Conservation (phyloP, 148 eudicot genomes). For the Chenopodium berlandieri region DNA sequence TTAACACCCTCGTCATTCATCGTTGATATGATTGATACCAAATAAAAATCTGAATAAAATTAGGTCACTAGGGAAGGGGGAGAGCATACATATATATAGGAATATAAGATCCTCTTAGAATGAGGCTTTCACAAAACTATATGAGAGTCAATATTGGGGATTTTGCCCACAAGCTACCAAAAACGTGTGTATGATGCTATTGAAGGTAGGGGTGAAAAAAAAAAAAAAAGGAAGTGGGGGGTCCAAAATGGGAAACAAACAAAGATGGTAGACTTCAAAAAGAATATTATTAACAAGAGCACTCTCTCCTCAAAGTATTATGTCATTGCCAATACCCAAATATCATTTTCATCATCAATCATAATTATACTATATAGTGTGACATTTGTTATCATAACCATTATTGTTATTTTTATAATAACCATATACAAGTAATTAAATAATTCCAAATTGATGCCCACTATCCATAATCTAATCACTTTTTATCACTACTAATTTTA, state of each 20-base stretch:
- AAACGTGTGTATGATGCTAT: conserved; percentile 36
- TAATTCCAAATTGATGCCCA: conserved; percentile 24
- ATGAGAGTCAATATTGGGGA: conserved; percentile 30
- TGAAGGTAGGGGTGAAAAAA: conserved; percentile 23
- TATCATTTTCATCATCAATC: background rate
- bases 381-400: conserved; percentile 27
- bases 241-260: conserved; percentile 36
- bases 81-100: background rate
- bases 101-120: conserved; percentile 3
- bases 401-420: background rate
- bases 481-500: conserved; percentile 11
- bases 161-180: conserved; percentile 32
- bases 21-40: background rate
- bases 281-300: conserved; percentile 29
- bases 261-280: conserved; percentile 34
- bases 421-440: background rate
- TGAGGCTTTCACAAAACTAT: conserved; percentile 14
- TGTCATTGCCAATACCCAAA: background rate
- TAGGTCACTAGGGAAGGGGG: background rate
- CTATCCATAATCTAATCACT: conserved; percentile 24
- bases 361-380: conserved; percentile 20
- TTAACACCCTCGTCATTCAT: too few species aligned
- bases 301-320: conserved; percentile 17
- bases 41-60: background rate
- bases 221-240: conserved; percentile 4